Evolutionary conservation across 148 eudicot genomes (phyloP), one percentile per base, ranked within the genome.

Genomic region (Silene conica): DNA sequence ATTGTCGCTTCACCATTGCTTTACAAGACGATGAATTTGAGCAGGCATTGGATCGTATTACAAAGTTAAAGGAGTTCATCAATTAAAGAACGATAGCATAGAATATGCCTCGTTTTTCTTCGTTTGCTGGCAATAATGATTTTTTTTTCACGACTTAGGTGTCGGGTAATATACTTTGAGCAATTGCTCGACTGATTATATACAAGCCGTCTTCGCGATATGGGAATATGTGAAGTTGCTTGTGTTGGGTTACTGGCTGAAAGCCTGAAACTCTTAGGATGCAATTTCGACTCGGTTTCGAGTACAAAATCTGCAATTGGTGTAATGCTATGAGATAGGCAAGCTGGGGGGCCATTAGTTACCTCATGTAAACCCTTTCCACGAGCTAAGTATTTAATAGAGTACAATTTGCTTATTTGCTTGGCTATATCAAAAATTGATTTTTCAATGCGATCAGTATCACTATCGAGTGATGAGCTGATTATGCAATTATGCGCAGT

Each of bases 1-100:
- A 88, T 67, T 89, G 97, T 64, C 88, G 98, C 48, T 92, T 94
- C 83, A 89, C 98, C 10, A 81, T 91, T 28, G 96, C 97, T 59
- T 80, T 88, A 74, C 92, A 89, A 75, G 96, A 92, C 16, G 62
- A 75, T 59, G 96, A 92, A 74, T 94, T 94, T 52, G 83, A 90
- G 76, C 85, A 81, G 34, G 97, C 93, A 46, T 82, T 94, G 74
- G 85, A 76, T 73, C 82, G 89, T 83, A 89, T 92, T 18, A 38
- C 73, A 31, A 88, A 86, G 55, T 88, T 95, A 78, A 86, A 84
- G 50, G 78, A 81, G 55, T 19, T 84, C 10, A 41, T 86, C 34
- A 54, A 72, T 56, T 60, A 73, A 68, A 28, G 81, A 31, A 45
- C 5, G 16, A 14, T 48, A 26, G 15, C 66, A 7, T 48, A 21